phyloP scores from a whole-genome alignment of 768 basidiomycete species.

The Podaxis mareebaensis region DNA sequence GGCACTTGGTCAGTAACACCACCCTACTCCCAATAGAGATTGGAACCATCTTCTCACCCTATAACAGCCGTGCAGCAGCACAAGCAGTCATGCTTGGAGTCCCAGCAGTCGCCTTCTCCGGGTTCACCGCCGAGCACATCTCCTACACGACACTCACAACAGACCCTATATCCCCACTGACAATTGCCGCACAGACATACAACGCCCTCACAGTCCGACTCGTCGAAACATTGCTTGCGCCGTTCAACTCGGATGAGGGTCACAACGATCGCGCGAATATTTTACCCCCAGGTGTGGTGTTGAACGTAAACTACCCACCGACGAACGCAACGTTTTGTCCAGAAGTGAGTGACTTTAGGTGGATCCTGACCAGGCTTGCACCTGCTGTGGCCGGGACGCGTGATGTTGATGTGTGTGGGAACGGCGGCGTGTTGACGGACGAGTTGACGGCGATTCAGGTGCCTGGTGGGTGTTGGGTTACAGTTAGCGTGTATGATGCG shows the following conservation, averaged over 20 bases:
- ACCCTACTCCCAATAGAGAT: not conserved
- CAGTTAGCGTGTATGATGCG: conserved; percentile 41
- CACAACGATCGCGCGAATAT: conserved; percentile 23
- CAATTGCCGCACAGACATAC: conserved; percentile 36
- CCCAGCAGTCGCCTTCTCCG: conserved; percentile 42
- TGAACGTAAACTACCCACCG: conserved; percentile 47
- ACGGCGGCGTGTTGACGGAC: conserved; percentile 34
- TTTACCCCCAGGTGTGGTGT: conserved; percentile 34
- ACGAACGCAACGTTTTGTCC: conserved; percentile 29
- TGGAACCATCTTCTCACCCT: no score
- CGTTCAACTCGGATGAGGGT: not conserved
- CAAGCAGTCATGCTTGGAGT: conserved; percentile 42
- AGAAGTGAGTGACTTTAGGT: conserved; percentile 31
- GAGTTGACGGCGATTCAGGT: conserved; percentile 35
- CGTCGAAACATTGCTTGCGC: conserved; percentile 27
- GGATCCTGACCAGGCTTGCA: conserved; percentile 38
- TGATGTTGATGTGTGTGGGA: conserved; percentile 42
- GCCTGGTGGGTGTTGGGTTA: conserved; percentile 33
- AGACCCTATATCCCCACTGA: conserved; percentile 28
- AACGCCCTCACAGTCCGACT: conserved; percentile 36
- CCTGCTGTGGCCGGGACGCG: conserved; percentile 20
- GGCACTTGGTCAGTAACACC: conserved; percentile 35
- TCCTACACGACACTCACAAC: conserved; percentile 44
- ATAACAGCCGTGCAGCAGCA: conserved; percentile 39
- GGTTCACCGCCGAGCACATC: conserved; percentile 30